Evolutionary conservation across 2,329 filamentous ascomycete genomes (phyloP), one percentile per base, ranked within the genome.

Genomic region (Fusarium compactum): DNA sequence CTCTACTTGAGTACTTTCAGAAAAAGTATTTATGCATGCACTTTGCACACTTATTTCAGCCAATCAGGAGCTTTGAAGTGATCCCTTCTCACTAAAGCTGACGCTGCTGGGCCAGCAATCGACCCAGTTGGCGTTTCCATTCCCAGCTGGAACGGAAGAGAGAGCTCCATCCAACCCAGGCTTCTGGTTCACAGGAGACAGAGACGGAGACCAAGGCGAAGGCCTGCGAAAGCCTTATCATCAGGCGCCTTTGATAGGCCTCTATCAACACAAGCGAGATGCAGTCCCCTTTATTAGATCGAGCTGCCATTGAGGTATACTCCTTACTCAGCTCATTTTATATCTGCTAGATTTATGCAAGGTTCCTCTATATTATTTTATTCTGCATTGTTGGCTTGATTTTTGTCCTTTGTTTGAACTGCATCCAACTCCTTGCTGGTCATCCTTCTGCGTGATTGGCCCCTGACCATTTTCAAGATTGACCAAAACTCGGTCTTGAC

Each of bases 1-100:
- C 3, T n/a, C 16, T 65, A 68, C 65, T 55, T 55, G 22, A 25
- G 32, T 67, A 68, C 59, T 34, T 69, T 15, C 10, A 30, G 9
- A 61, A 67, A 56, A 58, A 43, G 58, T 65, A 75, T 70, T 72
- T 70, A 75, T 75, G 73, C 73, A 75, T 64, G 72, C 73, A 75
- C 73, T 75, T 75, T 75, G 73, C 51, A 65, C 55, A 55, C 30
- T 46, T 43, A n/a, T 12, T 2, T 18, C 3, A 29, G 20, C 57
- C 60, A 69, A 65, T 65, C 64, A 64, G 29, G 46, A 30, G 25
- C n/a, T 38, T 44, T 25, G 25, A 15, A 64, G 44, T 41, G 27
- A 48, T 43, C 43, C 47, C 20, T 64, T 58, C 64, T 51, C 53
- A 48, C 41, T 64, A 27, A 54, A 67, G 53, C 64, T 58, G 62